Conservation (phyloP, 2,329 filamentous ascomycete species). For the Penicillium olsonii region DNA sequence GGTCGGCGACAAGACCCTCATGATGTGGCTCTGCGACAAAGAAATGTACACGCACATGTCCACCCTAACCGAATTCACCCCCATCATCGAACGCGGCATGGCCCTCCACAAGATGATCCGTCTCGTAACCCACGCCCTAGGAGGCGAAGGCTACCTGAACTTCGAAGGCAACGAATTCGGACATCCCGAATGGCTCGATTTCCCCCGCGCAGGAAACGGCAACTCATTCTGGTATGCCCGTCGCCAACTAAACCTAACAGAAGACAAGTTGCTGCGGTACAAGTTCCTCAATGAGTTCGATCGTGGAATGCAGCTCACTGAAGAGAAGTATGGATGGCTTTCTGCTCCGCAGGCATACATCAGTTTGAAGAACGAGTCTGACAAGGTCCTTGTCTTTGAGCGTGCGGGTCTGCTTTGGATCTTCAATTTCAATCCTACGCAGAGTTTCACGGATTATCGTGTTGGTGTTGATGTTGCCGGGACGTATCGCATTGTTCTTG, state of each 20-base stretch:
- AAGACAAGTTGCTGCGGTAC: constrained; percentile 84
- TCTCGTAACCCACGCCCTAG: constrained; percentile 84
- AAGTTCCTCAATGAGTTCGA: constrained; percentile 93
- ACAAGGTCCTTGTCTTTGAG: constrained; percentile 97
- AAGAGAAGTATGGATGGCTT: constrained; percentile 90
- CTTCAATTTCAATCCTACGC: constrained; percentile 89
- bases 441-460: constrained; percentile 88
- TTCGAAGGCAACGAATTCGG: constrained; percentile 99
- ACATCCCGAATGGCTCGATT: constrained; percentile 98
- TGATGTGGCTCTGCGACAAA: constrained; percentile 98
- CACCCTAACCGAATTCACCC: constrained; percentile 75
- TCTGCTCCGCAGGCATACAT: constrained; percentile 84
- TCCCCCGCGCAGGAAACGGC: constrained; percentile 87
- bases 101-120: constrained; percentile 97
- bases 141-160: constrained; percentile 96
- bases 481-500: constrained; percentile 83
- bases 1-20: constrained; percentile 92
- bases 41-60: constrained; percentile 99
- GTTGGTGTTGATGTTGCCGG: constrained; percentile 83
- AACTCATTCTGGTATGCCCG: constrained; percentile 95
- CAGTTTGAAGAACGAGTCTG: constrained; percentile 86
- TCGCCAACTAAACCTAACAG: constrained; percentile 87
- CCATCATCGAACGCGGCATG: constrained; percentile 86
- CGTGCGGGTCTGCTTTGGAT: constrained; percentile 85
- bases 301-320: constrained; percentile 81